phyloP scores from a whole-genome alignment of 352 stramenopile species.

The Phytopythium mirpurense region DNA sequence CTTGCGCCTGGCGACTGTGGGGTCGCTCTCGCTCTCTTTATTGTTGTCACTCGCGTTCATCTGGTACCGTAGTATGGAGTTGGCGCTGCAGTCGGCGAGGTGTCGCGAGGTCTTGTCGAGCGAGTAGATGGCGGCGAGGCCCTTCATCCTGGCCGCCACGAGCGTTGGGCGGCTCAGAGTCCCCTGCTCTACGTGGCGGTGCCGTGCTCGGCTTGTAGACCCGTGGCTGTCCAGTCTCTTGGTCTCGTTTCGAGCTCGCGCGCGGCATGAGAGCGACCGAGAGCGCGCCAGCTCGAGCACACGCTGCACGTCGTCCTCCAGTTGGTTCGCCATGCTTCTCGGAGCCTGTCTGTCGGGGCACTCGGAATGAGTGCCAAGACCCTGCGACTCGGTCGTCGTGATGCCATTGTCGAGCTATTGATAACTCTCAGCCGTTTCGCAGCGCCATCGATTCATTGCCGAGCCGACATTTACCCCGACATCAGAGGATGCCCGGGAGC shows the following conservation, averaged over 20 bases:
- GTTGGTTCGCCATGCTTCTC: conserved; percentile 18
- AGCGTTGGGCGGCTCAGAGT: conserved; percentile 11
- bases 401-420: no score
- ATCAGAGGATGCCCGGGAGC: no score
- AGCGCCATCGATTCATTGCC: no score
- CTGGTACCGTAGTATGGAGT: conserved; percentile 9
- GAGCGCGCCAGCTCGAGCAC: conserved; percentile 40
- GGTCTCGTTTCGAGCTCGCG: conserved; percentile 4
- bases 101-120: conserved; percentile 19
- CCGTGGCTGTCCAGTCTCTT: neutral
- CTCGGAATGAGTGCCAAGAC: no score
- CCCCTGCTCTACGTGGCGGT: conserved; percentile 20
- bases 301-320: conserved; percentile 55
- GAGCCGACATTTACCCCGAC: no score
- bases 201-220: conserved; percentile 3
- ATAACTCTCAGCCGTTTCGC: no score
- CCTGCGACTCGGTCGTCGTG: no score
- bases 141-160: conserved; percentile 23
- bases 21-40: conserved; percentile 9
- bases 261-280: conserved; percentile 14
- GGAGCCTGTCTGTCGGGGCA: no score
- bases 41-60: neutral
- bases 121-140: conserved; percentile 26
- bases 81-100: conserved; percentile 19
- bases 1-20: conserved; percentile 21